These are phyloP conservation scores for Senna tora DNA, from an alignment of 306 rosid genomes.

Conservation along the genomic window DNA sequence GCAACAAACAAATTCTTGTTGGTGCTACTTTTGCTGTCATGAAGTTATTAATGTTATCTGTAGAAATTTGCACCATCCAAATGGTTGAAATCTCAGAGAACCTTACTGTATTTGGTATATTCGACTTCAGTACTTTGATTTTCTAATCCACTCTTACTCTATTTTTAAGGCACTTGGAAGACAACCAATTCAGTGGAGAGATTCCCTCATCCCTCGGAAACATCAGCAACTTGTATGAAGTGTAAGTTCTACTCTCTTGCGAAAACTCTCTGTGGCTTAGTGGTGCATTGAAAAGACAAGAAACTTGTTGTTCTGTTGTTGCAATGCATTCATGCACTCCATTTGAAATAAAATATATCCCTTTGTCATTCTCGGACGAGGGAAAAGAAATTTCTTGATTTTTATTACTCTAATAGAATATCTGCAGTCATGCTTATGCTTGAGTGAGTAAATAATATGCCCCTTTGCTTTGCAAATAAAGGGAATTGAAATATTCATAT, in stretches of 20 bases:
- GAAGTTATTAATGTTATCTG: conserved; percentile 21
- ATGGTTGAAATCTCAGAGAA: conserved; percentile 33
- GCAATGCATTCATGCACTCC: conserved; percentile 8
- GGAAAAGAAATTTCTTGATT: conserved; percentile 1
- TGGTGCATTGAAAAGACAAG: conserved; percentile 4
- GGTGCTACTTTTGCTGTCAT: conserved; percentile 13
- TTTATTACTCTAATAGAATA: conserved; percentile 14
- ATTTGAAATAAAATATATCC: conserved; percentile 2
- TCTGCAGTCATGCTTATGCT: conserved; percentile 1
- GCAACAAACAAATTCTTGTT: conserved; percentile 1
- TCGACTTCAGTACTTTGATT: conserved; percentile 20
- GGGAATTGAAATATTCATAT: neutral
- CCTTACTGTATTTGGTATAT: conserved; percentile 23
- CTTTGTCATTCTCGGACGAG: neutral
- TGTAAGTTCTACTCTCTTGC: conserved; percentile 58
- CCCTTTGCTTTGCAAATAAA: neutral
- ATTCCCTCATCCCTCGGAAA: conserved; percentile 78
- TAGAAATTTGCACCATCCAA: conserved; percentile 31
- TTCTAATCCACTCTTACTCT: conserved; percentile 28
- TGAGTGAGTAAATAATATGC: neutral
- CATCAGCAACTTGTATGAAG: conserved; percentile 62
- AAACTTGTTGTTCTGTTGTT: conserved; percentile 25
- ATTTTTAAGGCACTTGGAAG: conserved; percentile 77
- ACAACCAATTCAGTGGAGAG: conserved; percentile 74
- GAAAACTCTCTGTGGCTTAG: neutral